Base-by-base conservation (phyloP, 306 rosid species). In the Corylus americana region DNA sequence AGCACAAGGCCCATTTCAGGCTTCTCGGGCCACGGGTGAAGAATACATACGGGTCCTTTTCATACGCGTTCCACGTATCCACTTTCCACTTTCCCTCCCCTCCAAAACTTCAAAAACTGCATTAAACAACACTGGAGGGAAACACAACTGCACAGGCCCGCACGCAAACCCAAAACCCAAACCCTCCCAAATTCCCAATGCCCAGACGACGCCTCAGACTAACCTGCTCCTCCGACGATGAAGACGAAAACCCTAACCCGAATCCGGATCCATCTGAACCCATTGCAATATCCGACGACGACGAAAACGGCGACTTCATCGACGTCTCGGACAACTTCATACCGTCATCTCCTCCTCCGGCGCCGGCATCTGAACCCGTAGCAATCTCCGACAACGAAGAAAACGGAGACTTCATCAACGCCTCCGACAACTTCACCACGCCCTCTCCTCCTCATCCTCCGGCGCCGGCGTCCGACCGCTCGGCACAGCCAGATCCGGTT, bases 181-280 rank as follows among this genome's bases (percentile, higher is more conserved):
- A 39, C 44, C 44, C 44, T 39, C 44, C 44, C 44, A 39, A 39
- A 39, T 39, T 39, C 44, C 8, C 7, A 80, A 90, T 89, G 97
- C 68, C 81, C 29, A 77, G 92, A 50, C 86, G 98, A 55, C 92
- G 97, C 68, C 94, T 91, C 18, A 66, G 76, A 68, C 89, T 90
- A 42, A 83, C 80, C 64, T 78, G 74, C 44, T 84, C 78, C 48
- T 88, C 92, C 79, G 92, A 92, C 62, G 87, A 85, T 74, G 93
- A 89, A 39, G 87, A 78, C 0, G 81, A 62, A 61, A 62, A 7
- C 75, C 83, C 3, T 88, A 47, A 20, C 50, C 29, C 82, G 61
- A 71, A 42, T 77, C 81, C 77, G 55, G 22, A 59, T 57, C 45
- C 62, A 51, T 39, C 78, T 4, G 74, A 25, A 6, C 45, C 81